Evolutionary conservation across 2,329 filamentous ascomycete species (phyloP).

Genomic region (Hypoxylon sp.): DNA sequence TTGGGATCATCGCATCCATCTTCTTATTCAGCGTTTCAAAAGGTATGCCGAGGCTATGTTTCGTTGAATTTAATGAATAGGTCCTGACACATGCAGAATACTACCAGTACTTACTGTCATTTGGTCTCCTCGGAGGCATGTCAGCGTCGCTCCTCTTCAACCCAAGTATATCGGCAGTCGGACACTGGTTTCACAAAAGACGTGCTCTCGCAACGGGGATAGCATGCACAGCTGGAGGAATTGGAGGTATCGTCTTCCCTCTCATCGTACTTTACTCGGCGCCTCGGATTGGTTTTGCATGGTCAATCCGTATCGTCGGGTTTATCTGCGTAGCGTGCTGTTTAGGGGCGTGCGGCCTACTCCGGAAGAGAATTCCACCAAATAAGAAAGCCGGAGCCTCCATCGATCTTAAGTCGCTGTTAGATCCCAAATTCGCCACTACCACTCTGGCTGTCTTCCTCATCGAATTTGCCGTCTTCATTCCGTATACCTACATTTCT

Average conservation of each 20-base stretch:
- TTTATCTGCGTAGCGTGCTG: conserved; percentile 44
- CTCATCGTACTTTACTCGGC: conserved; percentile 52
- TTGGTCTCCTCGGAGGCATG: conserved; percentile 75
- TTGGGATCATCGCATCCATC: conserved; percentile 68
- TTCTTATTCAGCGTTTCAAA: conserved; percentile 58
- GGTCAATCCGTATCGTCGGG: conserved; percentile 53
- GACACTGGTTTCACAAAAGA: conserved; percentile 76
- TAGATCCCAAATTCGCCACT: conserved; percentile 1
- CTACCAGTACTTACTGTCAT: conserved; percentile 80
- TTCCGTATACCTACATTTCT: neutral
- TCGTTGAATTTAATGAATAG: too few relatives aligned
- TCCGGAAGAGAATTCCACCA: neutral
- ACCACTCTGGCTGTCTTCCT: conserved; percentile 1
- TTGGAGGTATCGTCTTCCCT: conserved; percentile 70
- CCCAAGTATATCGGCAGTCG: conserved; percentile 74
- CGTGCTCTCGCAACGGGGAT: conserved; percentile 79
- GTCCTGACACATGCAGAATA: conserved; percentile 60
- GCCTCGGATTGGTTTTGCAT: conserved; percentile 53
- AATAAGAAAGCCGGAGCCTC: conserved; percentile 1
- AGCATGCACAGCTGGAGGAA: conserved; percentile 74
- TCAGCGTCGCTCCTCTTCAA: conserved; percentile 79
- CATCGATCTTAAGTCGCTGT: conserved; percentile 1
- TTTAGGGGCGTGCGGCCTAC: neutral
- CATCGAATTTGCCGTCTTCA: conserved; percentile 2
- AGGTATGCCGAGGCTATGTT: neutral